phyloP scores from a whole-genome alignment of 2,329 filamentous ascomycete species.

The Alternaria angustiovoidea region DNA sequence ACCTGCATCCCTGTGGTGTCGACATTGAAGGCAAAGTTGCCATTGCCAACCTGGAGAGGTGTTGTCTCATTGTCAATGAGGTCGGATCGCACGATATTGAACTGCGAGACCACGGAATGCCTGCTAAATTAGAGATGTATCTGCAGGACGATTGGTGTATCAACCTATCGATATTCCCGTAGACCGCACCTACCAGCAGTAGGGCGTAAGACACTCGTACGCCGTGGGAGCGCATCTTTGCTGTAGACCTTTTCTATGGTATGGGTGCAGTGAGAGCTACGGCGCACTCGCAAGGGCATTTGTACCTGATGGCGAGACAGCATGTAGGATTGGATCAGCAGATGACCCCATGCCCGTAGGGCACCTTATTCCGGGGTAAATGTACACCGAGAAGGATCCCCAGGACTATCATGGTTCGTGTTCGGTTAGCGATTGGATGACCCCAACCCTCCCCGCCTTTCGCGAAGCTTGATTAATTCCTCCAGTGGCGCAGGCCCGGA shows the following conservation, averaged over 20 bases:
- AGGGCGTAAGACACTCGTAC: not conserved
- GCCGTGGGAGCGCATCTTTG: not conserved
- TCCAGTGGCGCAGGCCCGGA: not conserved
- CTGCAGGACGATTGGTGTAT: not conserved
- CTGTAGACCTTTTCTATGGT: not conserved
- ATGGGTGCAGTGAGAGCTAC: not conserved
- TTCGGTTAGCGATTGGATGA: conserved; percentile 2
- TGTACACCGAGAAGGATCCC: conserved; percentile 21
- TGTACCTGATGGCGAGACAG: not conserved
- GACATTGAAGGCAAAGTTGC: conserved; percentile 57
- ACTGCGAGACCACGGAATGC: conserved; percentile 28
- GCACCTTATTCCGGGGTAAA: conserved; percentile 19
- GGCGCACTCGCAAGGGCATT: not conserved
- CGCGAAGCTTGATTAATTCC: conserved; percentile 3
- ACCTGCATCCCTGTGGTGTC: conserved; percentile 57
- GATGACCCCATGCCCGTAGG: not conserved
- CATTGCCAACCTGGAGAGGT: conserved; percentile 60
- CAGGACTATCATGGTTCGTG: conserved; percentile 6
- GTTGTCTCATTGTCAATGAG: conserved; percentile 54
- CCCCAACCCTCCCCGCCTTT: not conserved
- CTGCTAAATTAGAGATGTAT: conserved; percentile 7
- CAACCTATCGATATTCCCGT: conserved; percentile 27
- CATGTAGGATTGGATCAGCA: not conserved
- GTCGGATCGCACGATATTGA: conserved; percentile 28
- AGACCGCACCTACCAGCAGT: not conserved